These are phyloP conservation scores for Hirschioporus abietinus DNA, from an alignment of 768 basidiomycete genomes.

Conservation along the genomic window DNA sequence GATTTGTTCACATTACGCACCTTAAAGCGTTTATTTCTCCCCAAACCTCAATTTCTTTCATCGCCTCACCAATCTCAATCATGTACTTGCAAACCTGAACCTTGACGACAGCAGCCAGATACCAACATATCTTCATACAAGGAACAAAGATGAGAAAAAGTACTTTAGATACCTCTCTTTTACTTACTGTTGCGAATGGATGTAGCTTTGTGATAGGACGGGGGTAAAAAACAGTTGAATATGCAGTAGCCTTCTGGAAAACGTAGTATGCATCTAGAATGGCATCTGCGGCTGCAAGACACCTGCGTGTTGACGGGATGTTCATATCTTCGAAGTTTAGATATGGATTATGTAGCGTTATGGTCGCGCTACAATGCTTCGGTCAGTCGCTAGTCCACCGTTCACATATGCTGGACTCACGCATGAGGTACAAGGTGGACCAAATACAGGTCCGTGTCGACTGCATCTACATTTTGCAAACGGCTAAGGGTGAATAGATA, in stretches of 20 bases:
- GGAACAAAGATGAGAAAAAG: neutral
- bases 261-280: conserved; percentile 72
- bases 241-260: neutral
- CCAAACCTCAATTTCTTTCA: conserved; percentile 75
- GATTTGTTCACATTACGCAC: conserved; percentile 31
- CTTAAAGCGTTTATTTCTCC: conserved; percentile 82
- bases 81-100: conserved; percentile 83
- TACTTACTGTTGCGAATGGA: conserved; percentile 72
- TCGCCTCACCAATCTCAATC: conserved; percentile 74
- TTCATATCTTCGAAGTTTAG: conserved; percentile 66
- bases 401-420: conserved; percentile 37
- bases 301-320: conserved; percentile 64
- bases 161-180: neutral
- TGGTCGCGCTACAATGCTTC: conserved; percentile 56
- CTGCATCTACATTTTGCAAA: conserved; percentile 44
- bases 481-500: conserved; percentile 3
- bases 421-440: conserved; percentile 84
- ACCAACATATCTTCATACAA: conserved; percentile 72
- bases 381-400: conserved; percentile 13
- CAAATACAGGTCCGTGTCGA: conserved; percentile 74
- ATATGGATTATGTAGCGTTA: conserved; percentile 83
- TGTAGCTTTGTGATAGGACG: conserved; percentile 76
- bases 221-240: conserved; percentile 41
- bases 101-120: conserved; percentile 82
- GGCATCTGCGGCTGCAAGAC: conserved; percentile 66